Evolutionary conservation across 345 rosid species (phyloP).

Genomic region (Hypericum androsaemum): DNA sequence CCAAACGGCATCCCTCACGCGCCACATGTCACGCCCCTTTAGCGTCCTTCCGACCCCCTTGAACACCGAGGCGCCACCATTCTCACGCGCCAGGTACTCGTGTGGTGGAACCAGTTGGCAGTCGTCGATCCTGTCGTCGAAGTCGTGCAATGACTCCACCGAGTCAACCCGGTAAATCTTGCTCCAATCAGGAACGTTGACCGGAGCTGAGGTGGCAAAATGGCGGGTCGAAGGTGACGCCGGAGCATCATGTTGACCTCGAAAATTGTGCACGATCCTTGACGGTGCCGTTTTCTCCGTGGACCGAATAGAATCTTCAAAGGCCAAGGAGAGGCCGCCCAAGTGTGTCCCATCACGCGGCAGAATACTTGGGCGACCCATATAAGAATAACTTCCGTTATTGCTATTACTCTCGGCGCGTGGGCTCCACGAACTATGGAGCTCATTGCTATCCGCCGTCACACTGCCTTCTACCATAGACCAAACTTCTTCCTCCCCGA

Average conservation of each 20-base stretch:
- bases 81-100: constrained; percentile 70
- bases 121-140: background rate
- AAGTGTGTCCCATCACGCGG: constrained; percentile 19
- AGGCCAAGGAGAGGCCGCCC: constrained; percentile 67
- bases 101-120: constrained; percentile 36
- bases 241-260: constrained; percentile 32
- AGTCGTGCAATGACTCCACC: background rate
- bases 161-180: background rate
- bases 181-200: constrained; percentile 2
- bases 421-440: constrained; percentile 35
- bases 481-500: constrained; percentile 1
- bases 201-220: background rate
- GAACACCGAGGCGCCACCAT: constrained; percentile 53
- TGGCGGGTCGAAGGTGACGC: background rate
- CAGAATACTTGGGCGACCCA: constrained; percentile 13
- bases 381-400: constrained; percentile 6
- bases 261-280: constrained; percentile 71
- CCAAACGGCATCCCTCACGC: constrained; percentile 93
- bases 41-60: constrained; percentile 88
- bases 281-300: constrained; percentile 28
- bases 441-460: constrained; percentile 14
- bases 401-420: constrained; percentile 18
- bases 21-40: constrained; percentile 84
- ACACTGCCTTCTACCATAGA: constrained; percentile 25
- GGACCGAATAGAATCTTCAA: constrained; percentile 26